These are phyloP conservation scores for Pythium brachiatum DNA, from an alignment of 352 stramenopile genomes.

Conservation along the genomic window DNA sequence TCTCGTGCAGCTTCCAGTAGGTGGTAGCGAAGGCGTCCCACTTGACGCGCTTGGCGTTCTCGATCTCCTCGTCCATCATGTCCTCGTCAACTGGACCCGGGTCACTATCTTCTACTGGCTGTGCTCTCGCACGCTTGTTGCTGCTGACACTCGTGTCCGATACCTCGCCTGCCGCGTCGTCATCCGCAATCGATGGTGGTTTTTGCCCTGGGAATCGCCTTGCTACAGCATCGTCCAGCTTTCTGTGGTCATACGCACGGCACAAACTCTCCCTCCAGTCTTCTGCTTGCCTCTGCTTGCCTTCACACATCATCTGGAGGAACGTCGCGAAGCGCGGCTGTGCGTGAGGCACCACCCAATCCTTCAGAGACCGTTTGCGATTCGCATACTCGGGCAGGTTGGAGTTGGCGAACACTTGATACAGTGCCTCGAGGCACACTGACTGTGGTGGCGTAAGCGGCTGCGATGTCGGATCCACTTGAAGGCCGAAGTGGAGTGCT, in stretches of 20 bases:
- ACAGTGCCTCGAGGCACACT: slow-evolving; percentile 40
- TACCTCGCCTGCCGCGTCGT: background rate
- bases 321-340: slow-evolving; percentile 12
- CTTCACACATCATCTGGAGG: slow-evolving; percentile 21
- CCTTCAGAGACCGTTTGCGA: slow-evolving; percentile 12
- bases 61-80: slow-evolving; percentile 17
- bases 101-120: background rate
- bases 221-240: background rate
- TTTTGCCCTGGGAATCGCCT: background rate
- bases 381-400: slow-evolving; percentile 32
- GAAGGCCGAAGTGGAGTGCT: slow-evolving; percentile 19
- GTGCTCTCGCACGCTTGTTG: background rate
- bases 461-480: slow-evolving; percentile 13
- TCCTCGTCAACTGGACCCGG: slow-evolving; percentile 5
- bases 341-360: slow-evolving; percentile 19
- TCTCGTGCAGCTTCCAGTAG: slow-evolving; percentile 47
- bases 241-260: background rate
- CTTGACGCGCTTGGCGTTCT: slow-evolving; percentile 22
- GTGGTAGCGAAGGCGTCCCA: slow-evolving; percentile 20
- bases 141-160: background rate
- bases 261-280: background rate
- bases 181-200: background rate
- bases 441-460: slow-evolving; percentile 28
- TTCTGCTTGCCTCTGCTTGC: background rate
- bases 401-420: slow-evolving; percentile 44